phyloP scores from a whole-genome alignment of 768 basidiomycete genomes.

The Trametes maxima region DNA sequence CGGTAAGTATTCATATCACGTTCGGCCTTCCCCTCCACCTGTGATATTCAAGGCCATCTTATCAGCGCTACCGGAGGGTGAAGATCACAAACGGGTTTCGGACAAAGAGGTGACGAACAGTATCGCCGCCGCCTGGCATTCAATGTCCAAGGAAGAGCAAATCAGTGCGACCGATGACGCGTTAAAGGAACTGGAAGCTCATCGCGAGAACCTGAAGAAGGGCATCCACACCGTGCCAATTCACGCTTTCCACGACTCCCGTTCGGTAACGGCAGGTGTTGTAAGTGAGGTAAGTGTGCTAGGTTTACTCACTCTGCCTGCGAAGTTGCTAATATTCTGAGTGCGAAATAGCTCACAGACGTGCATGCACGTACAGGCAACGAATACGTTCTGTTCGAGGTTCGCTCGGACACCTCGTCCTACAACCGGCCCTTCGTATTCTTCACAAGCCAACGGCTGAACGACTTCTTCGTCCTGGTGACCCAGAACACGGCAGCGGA shows the following conservation, averaged over 20 bases:
- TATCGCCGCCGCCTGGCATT: not conserved
- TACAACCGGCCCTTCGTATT: not conserved
- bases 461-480: not conserved
- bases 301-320: no score
- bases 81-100: not conserved
- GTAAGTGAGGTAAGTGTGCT: not conserved
- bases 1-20: not conserved
- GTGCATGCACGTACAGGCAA: not conserved
- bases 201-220: not conserved
- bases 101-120: not conserved
- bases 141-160: not conserved
- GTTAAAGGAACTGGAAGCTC: not conserved
- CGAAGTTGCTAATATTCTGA: not conserved
- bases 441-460: not conserved
- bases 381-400: not conserved
- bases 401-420: not conserved
- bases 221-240: not conserved
- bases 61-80: not conserved
- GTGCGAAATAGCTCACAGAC: not conserved
- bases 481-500: not conserved
- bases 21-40: no score
- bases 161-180: not conserved
- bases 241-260: slow-evolving; percentile 10
- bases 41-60: no score
- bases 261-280: not conserved